phyloP scores from a whole-genome alignment of 23 red algal genomes.

The Gracilaria gracilis region DNA sequence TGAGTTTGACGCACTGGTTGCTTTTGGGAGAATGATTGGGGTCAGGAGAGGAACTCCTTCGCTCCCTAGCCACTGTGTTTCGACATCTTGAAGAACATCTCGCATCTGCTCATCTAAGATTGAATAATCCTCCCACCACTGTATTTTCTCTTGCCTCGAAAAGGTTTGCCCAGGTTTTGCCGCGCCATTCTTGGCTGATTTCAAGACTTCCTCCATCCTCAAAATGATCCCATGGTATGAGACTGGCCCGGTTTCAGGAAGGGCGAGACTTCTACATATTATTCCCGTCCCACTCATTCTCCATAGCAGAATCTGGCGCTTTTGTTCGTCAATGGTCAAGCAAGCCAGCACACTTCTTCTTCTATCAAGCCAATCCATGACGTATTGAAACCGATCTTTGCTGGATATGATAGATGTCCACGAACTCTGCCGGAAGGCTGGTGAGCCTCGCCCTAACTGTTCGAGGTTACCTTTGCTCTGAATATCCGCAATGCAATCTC shows the following conservation, averaged over 20 bases:
- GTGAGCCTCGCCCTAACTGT: neutral
- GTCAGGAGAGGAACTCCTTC: conserved; percentile 1
- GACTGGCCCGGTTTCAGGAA: neutral
- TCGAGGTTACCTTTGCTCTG: neutral
- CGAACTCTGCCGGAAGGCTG: conserved; percentile 2
- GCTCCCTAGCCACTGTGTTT: conserved; percentile 55
- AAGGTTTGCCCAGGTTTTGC: conserved; percentile 53
- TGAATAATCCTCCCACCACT: conserved; percentile 64
- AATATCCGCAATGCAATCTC: neutral
- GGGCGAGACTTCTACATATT: neutral
- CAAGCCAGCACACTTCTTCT: conserved; percentile 46
- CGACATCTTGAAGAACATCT: conserved; percentile 42
- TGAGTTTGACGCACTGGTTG: neutral
- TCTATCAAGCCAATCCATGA: conserved; percentile 23
- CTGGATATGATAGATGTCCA: neutral
- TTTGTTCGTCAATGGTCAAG: conserved; percentile 41
- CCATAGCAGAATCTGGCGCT: conserved; percentile 35
- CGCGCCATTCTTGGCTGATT: conserved; percentile 11
- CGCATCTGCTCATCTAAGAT: conserved; percentile 46
- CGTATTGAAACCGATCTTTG: neutral
- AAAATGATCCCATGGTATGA: conserved; percentile 40
- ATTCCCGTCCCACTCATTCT: conserved; percentile 47
- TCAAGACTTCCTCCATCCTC: conserved; percentile 47
- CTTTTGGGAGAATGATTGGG: conserved; percentile 2
- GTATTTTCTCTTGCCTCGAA: conserved; percentile 46